Base-by-base conservation (phyloP, 495 filamentous ascomycete species). In the Opeltia flavorubescens region DNA sequence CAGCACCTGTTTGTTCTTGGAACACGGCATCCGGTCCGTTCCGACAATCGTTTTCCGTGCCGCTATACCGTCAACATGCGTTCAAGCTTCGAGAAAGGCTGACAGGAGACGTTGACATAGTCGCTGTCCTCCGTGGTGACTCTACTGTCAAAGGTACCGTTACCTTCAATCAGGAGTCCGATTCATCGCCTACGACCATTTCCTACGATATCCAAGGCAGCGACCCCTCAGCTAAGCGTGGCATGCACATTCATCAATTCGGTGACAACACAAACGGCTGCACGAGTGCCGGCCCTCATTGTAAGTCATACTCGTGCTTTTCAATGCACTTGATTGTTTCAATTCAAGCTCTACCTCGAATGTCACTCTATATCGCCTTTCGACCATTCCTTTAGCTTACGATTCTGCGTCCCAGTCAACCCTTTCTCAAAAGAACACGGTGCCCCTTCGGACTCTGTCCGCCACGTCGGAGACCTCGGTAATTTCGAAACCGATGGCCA, bases 201-300 rank as follows among this genome's bases (percentile, higher is more conserved):
- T 75, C 81, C 55, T 96, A 84, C 78, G 77, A 96, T 68, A 89
- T 96, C 69, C 76, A 76, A 53, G 88, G 89, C 73, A 68, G 94
- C 69, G 89, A 95, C 61, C 60, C 89, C 69, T 95, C 93, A 58
- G 89, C 91, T 59, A 77, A 89, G 80, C 87, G 93, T 71, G 91
- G 83, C 66, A 82, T 95, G 75, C 93, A 96, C 75, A 81, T 96
- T 60, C 91, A 96, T 73, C 83, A 91, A 69, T 98, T 94, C 61
- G 91, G 93, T 66, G 91, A 95, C 78, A 96, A 95, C 76, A 95
- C 93, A 74, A 98, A 96, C 69, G 91, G 93, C 65, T 98, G 91
- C 81, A 96, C 91, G 48, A 89, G 83, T 49, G 91, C 91, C 44
- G 91, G 91, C 35, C 88, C 91, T 57, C 91, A 98, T 69, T 96